A percentile compares a stretch with the other conserved stretches of the same genome.
These are phyloP conservation scores for Thamnidium elegans DNA, from an alignment of 192 early-diverging fungal genomes.

Conservation along the genomic window DNA sequence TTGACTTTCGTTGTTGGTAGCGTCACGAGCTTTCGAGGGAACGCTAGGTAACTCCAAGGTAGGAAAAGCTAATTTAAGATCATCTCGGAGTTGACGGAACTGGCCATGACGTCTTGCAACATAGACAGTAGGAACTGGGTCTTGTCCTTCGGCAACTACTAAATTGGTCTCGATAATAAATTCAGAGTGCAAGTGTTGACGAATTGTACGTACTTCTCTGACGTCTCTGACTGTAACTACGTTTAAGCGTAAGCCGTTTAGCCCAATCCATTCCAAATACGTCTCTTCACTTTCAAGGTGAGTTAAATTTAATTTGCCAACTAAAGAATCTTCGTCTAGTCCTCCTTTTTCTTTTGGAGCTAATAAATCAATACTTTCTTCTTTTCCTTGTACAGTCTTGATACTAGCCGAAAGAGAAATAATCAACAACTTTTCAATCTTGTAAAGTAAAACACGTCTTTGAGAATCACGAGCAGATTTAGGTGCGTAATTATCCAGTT, in stretches of 20 bases:
- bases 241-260: slow-evolving; percentile 44
- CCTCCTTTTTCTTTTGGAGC: neutral
- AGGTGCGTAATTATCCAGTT: slow-evolving; percentile 29
- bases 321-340: neutral
- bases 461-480: slow-evolving; percentile 20
- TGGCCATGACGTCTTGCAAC: slow-evolving; percentile 48
- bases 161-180: slow-evolving; percentile 42
- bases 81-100: slow-evolving; percentile 42
- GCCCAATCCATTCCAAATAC: slow-evolving; percentile 22
- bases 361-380: slow-evolving; percentile 12
- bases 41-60: slow-evolving; percentile 43
- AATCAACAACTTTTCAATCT: slow-evolving; percentile 30
- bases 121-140: neutral
- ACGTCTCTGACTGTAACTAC: slow-evolving; percentile 41
- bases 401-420: slow-evolving; percentile 31
- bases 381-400: slow-evolving; percentile 32
- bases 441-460: slow-evolving; percentile 32
- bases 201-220: slow-evolving; percentile 39
- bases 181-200: slow-evolving; percentile 42
- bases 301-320: neutral
- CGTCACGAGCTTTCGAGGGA: slow-evolving; percentile 37
- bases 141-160: neutral
- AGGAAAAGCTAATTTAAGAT: slow-evolving; percentile 43
- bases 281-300: slow-evolving; percentile 13
- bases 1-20: slow-evolving; percentile 16